Conservation (phyloP, 2,329 filamentous ascomycete genomes). For the Cladosporium sp. region DNA sequence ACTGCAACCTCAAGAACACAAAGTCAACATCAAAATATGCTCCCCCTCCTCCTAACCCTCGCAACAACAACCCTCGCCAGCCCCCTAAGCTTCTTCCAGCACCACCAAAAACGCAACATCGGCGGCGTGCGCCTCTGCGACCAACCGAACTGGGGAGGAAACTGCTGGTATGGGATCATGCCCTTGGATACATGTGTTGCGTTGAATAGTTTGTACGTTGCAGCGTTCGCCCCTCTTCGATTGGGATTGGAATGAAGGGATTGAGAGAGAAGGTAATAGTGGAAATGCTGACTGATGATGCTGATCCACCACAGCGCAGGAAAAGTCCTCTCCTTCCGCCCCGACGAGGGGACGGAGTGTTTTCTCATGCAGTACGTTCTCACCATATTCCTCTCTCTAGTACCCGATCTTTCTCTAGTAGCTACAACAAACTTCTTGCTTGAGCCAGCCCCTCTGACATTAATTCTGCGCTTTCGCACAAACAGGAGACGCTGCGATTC, state of each 20-base stretch:
- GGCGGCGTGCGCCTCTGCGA: slow-evolving; percentile 32
- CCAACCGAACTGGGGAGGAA: slow-evolving; percentile 24
- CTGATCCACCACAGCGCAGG: slow-evolving; percentile 19
- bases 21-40: not conserved
- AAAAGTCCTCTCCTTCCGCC: slow-evolving; percentile 20
- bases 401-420: too few relatives aligned
- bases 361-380: slow-evolving; percentile 26
- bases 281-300: not conserved
- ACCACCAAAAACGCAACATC: slow-evolving; percentile 18
- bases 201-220: slow-evolving; percentile 26
- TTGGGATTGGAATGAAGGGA: not conserved
- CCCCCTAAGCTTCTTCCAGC: not conserved
- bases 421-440: too few relatives aligned
- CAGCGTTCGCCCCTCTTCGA: not conserved
- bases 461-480: too few relatives aligned
- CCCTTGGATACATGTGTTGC: slow-evolving; percentile 24
- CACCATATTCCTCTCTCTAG: not conserved
- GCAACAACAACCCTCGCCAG: not conserved
- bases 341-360: slow-evolving; percentile 24
- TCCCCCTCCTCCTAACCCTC: not conserved
- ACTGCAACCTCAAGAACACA: not conserved
- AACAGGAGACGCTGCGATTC: slow-evolving; percentile 2
- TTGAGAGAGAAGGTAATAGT: not conserved
- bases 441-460: too few relatives aligned
- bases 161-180: slow-evolving; percentile 21